Conservation (phyloP, 192 early-diverging fungal species). For the Umbelopsis sp. region DNA sequence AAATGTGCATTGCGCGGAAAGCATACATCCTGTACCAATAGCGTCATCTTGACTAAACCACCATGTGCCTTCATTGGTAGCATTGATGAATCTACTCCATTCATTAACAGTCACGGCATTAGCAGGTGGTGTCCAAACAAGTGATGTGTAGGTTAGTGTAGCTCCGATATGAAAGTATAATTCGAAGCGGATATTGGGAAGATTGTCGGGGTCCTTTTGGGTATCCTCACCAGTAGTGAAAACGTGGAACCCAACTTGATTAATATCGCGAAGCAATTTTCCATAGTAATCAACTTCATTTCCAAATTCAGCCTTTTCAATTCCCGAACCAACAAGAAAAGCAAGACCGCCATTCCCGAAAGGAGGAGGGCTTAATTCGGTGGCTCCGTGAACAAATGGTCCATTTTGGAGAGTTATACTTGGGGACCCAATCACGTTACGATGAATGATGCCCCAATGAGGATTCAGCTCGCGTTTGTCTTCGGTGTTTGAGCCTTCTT, state of each 20-base stretch:
- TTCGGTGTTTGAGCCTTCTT: neutral
- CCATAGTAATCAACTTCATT: constrained; percentile 8
- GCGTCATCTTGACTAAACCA: neutral
- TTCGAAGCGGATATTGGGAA: neutral
- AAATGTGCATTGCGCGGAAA: neutral
- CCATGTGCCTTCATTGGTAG: neutral
- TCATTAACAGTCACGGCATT: neutral
- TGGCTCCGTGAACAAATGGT: neutral
- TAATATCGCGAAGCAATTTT: neutral
- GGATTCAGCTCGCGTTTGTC: neutral
- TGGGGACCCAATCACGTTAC: neutral
- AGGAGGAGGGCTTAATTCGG: neutral
- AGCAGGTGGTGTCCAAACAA: neutral
- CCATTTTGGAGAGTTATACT: neutral
- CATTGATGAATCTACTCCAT: neutral
- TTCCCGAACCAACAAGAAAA: neutral
- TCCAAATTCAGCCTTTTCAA: neutral
- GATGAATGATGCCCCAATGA: neutral
- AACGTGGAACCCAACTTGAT: neutral
- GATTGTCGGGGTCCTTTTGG: neutral
- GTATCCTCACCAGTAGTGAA: neutral
- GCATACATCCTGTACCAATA: neutral
- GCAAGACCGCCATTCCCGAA: neutral
- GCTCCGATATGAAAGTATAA: neutral
- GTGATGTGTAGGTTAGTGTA: neutral